Base-by-base conservation (phyloP, 2,329 filamentous ascomycete genomes). In the Pseudogymnoascus sp. region DNA sequence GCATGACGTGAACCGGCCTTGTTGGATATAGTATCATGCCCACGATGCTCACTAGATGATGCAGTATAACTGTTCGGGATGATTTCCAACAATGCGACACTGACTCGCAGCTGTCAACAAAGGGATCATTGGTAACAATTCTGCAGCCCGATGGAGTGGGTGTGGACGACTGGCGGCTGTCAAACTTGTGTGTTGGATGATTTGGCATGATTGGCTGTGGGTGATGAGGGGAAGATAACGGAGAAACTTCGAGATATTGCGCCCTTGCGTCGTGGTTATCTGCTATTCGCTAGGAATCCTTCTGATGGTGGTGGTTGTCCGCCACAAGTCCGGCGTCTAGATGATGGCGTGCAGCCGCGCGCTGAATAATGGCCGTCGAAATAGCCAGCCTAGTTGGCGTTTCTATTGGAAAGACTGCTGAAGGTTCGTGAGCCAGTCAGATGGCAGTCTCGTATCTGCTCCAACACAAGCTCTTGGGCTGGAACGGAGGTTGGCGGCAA, bases 321-420 rank as follows among this genome's bases (percentile, higher is more conserved):
- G 44, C 44, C 44, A 53, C 44, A 53, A 53, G 44, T 31, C 26
- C 44, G 23, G 44, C 44, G 44, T 53, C 44, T 53, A 53, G 44
- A 28, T 53, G 44, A 31, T 53, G 15, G 23, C 44, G 23, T 53
- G 44, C 44, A 53, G 44, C 44, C 44, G 44, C 44, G 44, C 44
- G 44, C 44, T 53, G 44, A 53, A 15, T 2, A 53, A 53, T 53
- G 44, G 44, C 23, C 44, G 17, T 53, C 42, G 23, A 53, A 53
- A 31, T 53, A 23, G 44, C 44, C 23, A 17, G 23, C 15, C 15
- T 28, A 53, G 44, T 31, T 31, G 44, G 23, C 44, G 23, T 33
- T 33, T 33, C 44, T 53, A 53, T 53, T 53, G 44, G 44, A 53
- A 53, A 28, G 23, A 17, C 15, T 28, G 23, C 15, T 31, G 15